Conservation (phyloP, 768 basidiomycete species). For the Thelephora ganbajun region DNA sequence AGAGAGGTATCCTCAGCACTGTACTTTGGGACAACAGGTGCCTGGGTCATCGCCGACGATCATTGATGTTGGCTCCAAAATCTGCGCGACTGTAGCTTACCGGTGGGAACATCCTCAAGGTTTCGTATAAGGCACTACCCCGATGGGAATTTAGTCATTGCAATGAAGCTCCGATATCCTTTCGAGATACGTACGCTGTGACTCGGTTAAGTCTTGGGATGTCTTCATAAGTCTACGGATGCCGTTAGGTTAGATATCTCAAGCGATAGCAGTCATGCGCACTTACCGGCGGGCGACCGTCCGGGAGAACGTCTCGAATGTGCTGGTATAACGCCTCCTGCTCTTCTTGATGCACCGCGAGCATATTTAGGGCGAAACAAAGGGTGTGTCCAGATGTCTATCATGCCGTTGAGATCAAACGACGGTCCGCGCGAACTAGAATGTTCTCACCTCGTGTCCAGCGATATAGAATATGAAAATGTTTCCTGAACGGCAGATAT, state of each 20-base stretch:
- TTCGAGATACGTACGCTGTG: slow-evolving; percentile 12
- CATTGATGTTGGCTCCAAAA: neutral
- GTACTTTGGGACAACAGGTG: too few relatives aligned
- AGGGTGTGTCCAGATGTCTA: slow-evolving; percentile 22
- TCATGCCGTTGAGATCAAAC: neutral
- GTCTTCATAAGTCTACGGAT: slow-evolving; percentile 18
- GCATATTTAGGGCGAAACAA: slow-evolving; percentile 19
- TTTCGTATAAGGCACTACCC: slow-evolving; percentile 18
- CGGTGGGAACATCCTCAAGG: slow-evolving; percentile 19
- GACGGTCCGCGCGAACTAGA: neutral
- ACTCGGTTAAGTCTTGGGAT: slow-evolving; percentile 11
- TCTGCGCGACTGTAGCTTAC: slow-evolving; percentile 7
- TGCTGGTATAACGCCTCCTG: slow-evolving; percentile 24
- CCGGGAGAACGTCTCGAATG: slow-evolving; percentile 14
- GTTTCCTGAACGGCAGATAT: slow-evolving; percentile 13
- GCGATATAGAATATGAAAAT: slow-evolving; percentile 35
- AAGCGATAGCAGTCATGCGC: neutral
- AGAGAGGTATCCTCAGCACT: slow-evolving; percentile 14
- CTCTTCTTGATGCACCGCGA: slow-evolving; percentile 27
- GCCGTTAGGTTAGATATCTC: neutral
- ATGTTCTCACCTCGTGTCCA: slow-evolving; percentile 32
- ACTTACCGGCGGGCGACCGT: slow-evolving; percentile 15
- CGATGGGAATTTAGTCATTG: neutral
- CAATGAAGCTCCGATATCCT: too few relatives aligned
- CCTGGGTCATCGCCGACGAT: neutral